Conservation (phyloP, 495 filamentous ascomycete species). For the Tuber microsphaerosporum region DNA sequence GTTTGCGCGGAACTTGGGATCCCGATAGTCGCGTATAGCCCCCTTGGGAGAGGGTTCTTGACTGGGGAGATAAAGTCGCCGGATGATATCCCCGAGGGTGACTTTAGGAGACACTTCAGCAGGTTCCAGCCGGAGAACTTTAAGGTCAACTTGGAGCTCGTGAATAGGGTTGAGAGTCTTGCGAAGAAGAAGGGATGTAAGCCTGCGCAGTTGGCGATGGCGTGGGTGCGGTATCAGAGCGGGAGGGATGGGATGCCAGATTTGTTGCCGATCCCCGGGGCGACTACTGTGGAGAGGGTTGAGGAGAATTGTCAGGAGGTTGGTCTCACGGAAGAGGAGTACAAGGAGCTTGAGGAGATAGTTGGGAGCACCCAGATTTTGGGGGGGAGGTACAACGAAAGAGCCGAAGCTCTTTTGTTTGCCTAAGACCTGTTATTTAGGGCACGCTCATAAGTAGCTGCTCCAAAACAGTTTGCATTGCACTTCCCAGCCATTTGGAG, state of each 20-base stretch:
- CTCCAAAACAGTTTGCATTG: background rate
- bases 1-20: constrained; percentile 65
- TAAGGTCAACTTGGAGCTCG: constrained; percentile 64
- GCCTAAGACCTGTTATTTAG: background rate
- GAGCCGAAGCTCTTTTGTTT: background rate
- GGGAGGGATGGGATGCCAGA: constrained; percentile 41
- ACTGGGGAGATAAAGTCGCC: constrained; percentile 57
- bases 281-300: constrained; percentile 10
- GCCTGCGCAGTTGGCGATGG: constrained; percentile 68
- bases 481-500: background rate
- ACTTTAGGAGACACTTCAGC: constrained; percentile 51
- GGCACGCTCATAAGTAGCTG: background rate
- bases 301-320: constrained; percentile 1
- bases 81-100: constrained; percentile 57
- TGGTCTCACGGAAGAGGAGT: background rate
- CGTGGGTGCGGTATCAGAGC: constrained; percentile 60
- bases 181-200: constrained; percentile 64
- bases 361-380: background rate
- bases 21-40: constrained; percentile 59
- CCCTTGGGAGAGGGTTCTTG: constrained; percentile 19
- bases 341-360: background rate
- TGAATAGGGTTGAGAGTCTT: constrained; percentile 57
- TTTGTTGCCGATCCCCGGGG: constrained; percentile 51
- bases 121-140: constrained; percentile 66
- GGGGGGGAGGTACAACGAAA: background rate